Conservation (phyloP, 1,284 basidiomycete species). For the Ceratobasidium sp. region DNA sequence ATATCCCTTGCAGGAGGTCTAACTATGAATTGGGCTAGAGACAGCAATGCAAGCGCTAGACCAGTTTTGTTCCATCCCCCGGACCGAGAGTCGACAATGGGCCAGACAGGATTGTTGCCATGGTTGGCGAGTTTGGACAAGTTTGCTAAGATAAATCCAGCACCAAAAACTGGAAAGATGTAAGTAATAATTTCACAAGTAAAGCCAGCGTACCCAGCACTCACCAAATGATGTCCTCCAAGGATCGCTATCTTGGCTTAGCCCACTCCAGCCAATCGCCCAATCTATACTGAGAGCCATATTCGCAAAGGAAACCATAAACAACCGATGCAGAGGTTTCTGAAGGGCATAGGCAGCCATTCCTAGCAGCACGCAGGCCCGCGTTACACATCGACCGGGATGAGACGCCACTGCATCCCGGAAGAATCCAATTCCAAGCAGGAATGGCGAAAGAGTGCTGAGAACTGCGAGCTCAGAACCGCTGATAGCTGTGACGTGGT, state of each 20-base stretch:
- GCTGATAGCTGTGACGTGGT: conserved; percentile 54
- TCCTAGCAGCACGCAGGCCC: conserved; percentile 66
- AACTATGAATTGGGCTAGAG: conserved; percentile 61
- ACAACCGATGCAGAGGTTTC: conserved; percentile 66
- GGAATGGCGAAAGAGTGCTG: conserved; percentile 71
- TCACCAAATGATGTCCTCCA: conserved; percentile 14
- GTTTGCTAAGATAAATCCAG: conserved; percentile 75
- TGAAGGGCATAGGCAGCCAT: conserved; percentile 69
- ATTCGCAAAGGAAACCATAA: conserved; percentile 67
- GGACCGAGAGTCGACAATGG: conserved; percentile 72
- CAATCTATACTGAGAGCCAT: conserved; percentile 63
- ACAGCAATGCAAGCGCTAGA: conserved; percentile 63
- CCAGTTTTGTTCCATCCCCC: conserved; percentile 80
- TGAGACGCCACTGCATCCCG: conserved; percentile 61
- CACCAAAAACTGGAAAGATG: conserved; percentile 65
- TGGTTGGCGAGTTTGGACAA: conserved; percentile 83
- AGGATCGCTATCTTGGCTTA: conserved; percentile 46
- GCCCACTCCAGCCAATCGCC: conserved; percentile 66
- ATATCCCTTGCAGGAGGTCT: conserved; percentile 51
- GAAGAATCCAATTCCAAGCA: conserved; percentile 63
- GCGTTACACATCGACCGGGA: conserved; percentile 62
- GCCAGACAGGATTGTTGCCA: conserved; percentile 90
- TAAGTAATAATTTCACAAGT: background rate
- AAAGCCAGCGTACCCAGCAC: background rate
- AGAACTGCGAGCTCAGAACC: conserved; percentile 79